Evolutionary conservation across 2,329 filamentous ascomycete genomes (phyloP).

Genomic region (Fusarium tjaetaba): DNA sequence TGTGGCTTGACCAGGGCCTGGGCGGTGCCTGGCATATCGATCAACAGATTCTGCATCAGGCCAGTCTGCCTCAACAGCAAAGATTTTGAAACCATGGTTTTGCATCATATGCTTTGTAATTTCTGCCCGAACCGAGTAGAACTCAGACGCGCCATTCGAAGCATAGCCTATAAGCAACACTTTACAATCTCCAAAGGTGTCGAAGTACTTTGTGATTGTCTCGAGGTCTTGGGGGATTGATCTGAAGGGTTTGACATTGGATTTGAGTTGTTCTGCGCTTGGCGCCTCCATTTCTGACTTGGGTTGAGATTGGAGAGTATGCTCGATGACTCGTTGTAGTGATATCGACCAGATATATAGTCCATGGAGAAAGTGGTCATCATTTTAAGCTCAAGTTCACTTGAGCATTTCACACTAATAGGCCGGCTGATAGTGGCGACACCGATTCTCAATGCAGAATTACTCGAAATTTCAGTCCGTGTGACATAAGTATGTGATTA

Average conservation of each 20-base stretch:
- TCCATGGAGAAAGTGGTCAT: not conserved
- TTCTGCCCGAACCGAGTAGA: slow-evolving; percentile 21
- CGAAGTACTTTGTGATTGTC: slow-evolving; percentile 13
- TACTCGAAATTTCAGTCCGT: not conserved
- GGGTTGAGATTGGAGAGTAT: not conserved
- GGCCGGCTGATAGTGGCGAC: not conserved
- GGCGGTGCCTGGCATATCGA: slow-evolving; percentile 15
- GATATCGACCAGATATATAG: not conserved
- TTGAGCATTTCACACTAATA: not conserved
- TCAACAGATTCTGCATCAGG: slow-evolving; percentile 24
- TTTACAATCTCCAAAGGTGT: slow-evolving; percentile 21
- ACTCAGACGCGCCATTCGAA: slow-evolving; percentile 27
- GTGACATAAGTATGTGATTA: slow-evolving; percentile 7
- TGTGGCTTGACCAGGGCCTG: slow-evolving; percentile 8
- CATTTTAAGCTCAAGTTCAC: not conserved
- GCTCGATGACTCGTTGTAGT: too few species aligned
- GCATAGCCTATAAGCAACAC: slow-evolving; percentile 21
- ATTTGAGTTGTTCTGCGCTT: slow-evolving; percentile 9
- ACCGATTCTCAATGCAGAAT: not conserved
- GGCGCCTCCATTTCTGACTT: slow-evolving; percentile 4
- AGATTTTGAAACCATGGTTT: slow-evolving; percentile 28
- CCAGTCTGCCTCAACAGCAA: slow-evolving; percentile 29
- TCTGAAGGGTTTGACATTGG: slow-evolving; percentile 11
- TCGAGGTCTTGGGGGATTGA: slow-evolving; percentile 3
- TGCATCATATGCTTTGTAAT: slow-evolving; percentile 31